Base-by-base conservation (phyloP, 78 protist species). In the Guillardia theta region DNA sequence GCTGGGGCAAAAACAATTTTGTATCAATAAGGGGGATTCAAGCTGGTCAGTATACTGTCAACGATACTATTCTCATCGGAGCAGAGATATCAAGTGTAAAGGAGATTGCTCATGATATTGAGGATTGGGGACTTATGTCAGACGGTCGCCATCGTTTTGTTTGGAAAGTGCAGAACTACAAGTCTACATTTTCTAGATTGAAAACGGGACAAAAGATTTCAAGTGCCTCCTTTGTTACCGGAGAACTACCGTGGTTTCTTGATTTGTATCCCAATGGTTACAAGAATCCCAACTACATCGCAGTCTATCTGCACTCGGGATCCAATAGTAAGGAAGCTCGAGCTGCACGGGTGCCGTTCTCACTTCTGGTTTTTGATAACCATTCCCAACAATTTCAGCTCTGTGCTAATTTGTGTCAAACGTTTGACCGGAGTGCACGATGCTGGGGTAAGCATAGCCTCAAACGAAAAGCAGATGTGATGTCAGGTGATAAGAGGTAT, bases 141-240 rank as follows among this genome's bases (percentile, higher is more conserved):
- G 41, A 70, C 83, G 83, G 83, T 22, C 83, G 83, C 46, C 83
- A 70, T 43, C 83, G 83, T 4, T 70, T 70, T 43, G 83, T 70
- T 36, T 70, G 83, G 83, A 70, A 70, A 43, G 83, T 70, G 45
- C 83, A 70, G 83, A 70, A 70, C 83, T 70, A 70, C 41, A 70
- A 70, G 83, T 70, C 83, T 1, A 70, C 83, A 22, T 70, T 70
- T 43, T 36, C 83, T 36, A 36, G 83, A 22, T 43, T 70, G 46
- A 70, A 70, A 43, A 70, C 83, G 41, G 83, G 83, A 22, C 83
- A 70, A 43, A 70, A 70, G 41, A 70, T 70, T 12, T 70, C 83
- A 36, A 33, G 45, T 43, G 83, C 83, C 83, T 24, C 83, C 83
- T 70, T 70, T 24, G 36, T 22, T 6, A 70, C 83, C 10, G 83